These are phyloP conservation scores for Daedalea quercina DNA, from an alignment of 768 basidiomycete genomes.

Conservation along the genomic window DNA sequence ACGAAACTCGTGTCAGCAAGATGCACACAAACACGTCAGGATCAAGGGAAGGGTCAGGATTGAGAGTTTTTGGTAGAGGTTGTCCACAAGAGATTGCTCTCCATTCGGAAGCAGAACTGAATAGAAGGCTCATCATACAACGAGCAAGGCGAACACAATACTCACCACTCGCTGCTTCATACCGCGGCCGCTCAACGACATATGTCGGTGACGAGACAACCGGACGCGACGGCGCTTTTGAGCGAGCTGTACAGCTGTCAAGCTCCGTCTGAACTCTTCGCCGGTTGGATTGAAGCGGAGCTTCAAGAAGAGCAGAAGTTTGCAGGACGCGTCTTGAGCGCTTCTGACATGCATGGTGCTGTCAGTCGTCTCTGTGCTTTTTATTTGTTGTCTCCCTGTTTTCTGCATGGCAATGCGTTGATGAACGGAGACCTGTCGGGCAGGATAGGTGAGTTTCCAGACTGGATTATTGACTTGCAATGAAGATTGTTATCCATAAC, in stretches of 20 bases:
- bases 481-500: constrained; percentile 66
- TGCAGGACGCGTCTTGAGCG: too few relatives aligned
- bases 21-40: background rate
- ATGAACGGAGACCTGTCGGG: too few relatives aligned
- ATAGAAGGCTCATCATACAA: constrained; percentile 38
- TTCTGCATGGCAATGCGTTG: too few relatives aligned
- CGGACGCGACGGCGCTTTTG: constrained; percentile 5
- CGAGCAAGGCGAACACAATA: constrained; percentile 8
- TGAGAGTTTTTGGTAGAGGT: constrained; percentile 45
- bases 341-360: too few relatives aligned
- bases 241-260: constrained; percentile 36
- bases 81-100: constrained; percentile 75
- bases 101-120: constrained; percentile 84
- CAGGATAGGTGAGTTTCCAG: constrained; percentile 28
- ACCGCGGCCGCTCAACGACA: constrained; percentile 2
- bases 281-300: too few relatives aligned
- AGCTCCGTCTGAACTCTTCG: constrained; percentile 24
- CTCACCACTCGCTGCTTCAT: constrained; percentile 12
- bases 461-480: constrained; percentile 12
- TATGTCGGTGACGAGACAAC: background rate
- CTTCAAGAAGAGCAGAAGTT: too few relatives aligned
- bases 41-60: constrained; percentile 36
- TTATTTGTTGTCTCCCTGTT: too few relatives aligned
- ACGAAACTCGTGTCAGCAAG: constrained; percentile 1
- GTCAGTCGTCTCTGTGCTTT: too few relatives aligned